A percentile compares a stretch with the other conserved stretches of the same genome.
These are phyloP conservation scores for Amylocystis lapponica DNA, from an alignment of 768 basidiomycete species.

Conservation along the genomic window DNA sequence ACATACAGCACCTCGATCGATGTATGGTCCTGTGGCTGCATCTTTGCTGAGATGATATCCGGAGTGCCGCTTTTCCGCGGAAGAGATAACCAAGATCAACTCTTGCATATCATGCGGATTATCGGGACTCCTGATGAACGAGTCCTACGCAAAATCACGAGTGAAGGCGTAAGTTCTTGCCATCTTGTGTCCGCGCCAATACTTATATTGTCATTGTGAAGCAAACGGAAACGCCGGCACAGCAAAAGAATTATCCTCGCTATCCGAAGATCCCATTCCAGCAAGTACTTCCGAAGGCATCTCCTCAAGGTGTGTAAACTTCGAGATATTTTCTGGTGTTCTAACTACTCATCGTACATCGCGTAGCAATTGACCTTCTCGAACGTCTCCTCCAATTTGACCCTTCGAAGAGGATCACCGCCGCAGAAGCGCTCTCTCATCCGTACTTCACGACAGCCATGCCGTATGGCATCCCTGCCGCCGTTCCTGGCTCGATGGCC, in stretches of 20 bases:
- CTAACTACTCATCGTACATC: background rate
- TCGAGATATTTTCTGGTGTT: too few species aligned
- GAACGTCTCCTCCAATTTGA: constrained; percentile 96
- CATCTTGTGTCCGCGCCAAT: background rate
- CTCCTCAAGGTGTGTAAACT: constrained; percentile 63
- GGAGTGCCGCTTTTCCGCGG: constrained; percentile 96
- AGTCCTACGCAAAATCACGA: constrained; percentile 80
- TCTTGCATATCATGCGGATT: constrained; percentile 96
- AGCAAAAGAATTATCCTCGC: constrained; percentile 79
- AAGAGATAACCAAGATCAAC: constrained; percentile 93
- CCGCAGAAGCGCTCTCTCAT: constrained; percentile 86
- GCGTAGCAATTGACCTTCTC: constrained; percentile 79
- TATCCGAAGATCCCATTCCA: constrained; percentile 80
- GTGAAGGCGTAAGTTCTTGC: constrained; percentile 68
- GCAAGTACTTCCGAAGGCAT: constrained; percentile 80
- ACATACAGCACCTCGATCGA: constrained; percentile 99
- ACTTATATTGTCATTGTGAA: constrained; percentile 2
- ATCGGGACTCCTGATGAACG: constrained; percentile 92
- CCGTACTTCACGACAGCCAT: constrained; percentile 70
- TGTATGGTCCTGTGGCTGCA: constrained; percentile 98
- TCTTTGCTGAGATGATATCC: constrained; percentile 99
- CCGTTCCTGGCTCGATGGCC: constrained; percentile 52
- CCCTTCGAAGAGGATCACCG: constrained; percentile 85
- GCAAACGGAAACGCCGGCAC: constrained; percentile 57
- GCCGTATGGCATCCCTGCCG: constrained; percentile 29